Conservation (phyloP, 495 filamentous ascomycete species). For the Corynascus novoguineensis region DNA sequence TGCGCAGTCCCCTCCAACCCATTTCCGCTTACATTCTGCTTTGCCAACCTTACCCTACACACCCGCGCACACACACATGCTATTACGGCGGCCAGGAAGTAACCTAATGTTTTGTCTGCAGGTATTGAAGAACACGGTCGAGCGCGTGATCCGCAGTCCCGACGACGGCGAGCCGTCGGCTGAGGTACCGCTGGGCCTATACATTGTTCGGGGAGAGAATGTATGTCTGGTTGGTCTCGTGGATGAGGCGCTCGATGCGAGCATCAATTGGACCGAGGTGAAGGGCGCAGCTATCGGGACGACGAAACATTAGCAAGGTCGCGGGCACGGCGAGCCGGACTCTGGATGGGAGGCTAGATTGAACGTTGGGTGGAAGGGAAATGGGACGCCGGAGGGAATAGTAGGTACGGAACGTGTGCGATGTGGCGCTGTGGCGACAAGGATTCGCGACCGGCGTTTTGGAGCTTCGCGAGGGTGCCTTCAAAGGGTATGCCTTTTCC, state of each 20-base stretch:
- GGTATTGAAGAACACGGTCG: constrained; percentile 75
- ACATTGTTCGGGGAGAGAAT: constrained; percentile 89
- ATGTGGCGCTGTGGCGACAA: background rate
- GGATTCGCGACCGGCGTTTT: background rate
- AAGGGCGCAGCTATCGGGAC: constrained; percentile 76
- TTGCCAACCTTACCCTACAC: background rate
- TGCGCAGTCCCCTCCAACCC: background rate
- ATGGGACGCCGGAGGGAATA: background rate
- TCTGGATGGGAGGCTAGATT: background rate
- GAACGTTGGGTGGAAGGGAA: background rate
- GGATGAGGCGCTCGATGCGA: constrained; percentile 78
- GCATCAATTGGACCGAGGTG: constrained; percentile 88
- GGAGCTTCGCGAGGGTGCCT: constrained; percentile 6
- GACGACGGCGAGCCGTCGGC: constrained; percentile 79
- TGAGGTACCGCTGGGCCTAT: constrained; percentile 79
- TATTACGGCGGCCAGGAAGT: too few species aligned
- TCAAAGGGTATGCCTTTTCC: constrained; percentile 23
- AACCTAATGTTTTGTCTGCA: constrained; percentile 17
- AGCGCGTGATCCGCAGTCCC: constrained; percentile 78
- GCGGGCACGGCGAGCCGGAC: background rate
- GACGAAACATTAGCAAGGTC: constrained; percentile 57
- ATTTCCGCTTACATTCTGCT: background rate
- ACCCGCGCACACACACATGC: background rate
- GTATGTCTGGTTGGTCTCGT: constrained; percentile 87
- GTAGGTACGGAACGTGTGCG: background rate